Base-by-base conservation (phyloP, 495 filamentous ascomycete genomes). In the Clohesyomyces aquaticus region DNA sequence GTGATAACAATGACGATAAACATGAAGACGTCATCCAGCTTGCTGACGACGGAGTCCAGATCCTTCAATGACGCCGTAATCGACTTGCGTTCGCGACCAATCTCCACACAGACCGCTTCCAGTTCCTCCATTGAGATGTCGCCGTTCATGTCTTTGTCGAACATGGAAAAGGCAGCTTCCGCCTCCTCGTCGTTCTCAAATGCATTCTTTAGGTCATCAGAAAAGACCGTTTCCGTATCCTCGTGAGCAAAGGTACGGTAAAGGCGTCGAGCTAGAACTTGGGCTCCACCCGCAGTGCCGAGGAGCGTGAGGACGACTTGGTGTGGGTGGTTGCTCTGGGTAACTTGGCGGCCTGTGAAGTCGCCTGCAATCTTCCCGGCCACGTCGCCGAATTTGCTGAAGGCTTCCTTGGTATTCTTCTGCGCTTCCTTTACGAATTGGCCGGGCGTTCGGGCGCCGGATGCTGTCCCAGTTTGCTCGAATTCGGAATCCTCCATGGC, bases 111-210 rank as follows among this genome's bases (percentile, higher is more conserved):
- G 8, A 93, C 91, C 23, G 91, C 85, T 71, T 97, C 93, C 16
- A 98, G 81, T 74, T 97, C 93, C 57, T 95, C 91, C 87, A 96
- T 95, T 6, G 90, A 94, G 45, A 98, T 94, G 72, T 97, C 93
- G 16, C 94, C 94, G 65, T 98, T 98, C 77, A 98, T 83, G 69
- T 98, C 94, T 63, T 93, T 93, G 75, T 98, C 93, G 58, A 97
- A 97, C 82, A 96, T 92, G 55, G 80, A 78, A 63, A 98, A 98
- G 12, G 93, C 92, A 1, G 91, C 89, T 55, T 97, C 91, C 1
- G 92, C 91, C 68, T 97, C 93, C 21, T 96, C 93, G 56, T 85
- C 79, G 41, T 85, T 88, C n/a, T 88, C 83, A 66, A 96, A 97
- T 1, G 90, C 93, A 26, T 82, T 80, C 64, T 85, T 87, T 28